Evolutionary conservation across 768 basidiomycete genomes (phyloP), one percentile per base, ranked within the genome.

Genomic region (Psilocybe azurescens): DNA sequence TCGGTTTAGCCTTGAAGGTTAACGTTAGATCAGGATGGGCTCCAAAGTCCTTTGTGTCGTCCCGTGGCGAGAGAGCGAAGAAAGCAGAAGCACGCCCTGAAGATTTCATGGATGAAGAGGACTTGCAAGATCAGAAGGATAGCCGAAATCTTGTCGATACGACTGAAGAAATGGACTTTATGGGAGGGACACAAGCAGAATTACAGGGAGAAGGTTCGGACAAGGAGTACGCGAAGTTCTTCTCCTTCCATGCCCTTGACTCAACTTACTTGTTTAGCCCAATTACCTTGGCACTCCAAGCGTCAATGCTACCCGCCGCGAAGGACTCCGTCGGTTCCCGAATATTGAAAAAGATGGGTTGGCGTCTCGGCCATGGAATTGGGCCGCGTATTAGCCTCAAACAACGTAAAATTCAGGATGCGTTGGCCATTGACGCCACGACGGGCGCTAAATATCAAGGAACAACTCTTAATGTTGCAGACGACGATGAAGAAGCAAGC

Each of bases 41-140:
- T 7, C 97, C 97, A 0, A 85, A 91, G 36, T 93, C 93, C 2
- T 99, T 99, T 74, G 88, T 93, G 13, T 98, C 97, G 0, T 97
- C 96, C 6, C 85, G 95, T 33, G 75, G 72, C 30, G 90, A 93
- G 48, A 86, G 95, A 52, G 86, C 86, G 50, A 89, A 89, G 72
- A 75, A 84, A 67, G 81, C 85, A 67, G 77, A 75, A 2, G 76
- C 82, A n/a, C 82, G 83, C 33, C 90, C 94, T 0, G 94, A 97
- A 75, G 95, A 97, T 72, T 99, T 94, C 72, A 99, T 99, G 97
- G 97, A 99, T 77, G 97, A 98, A 47, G 97, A 99, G 76, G 97
- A 99, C 73, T 79, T 98, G 14, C 88, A 91, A 49, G 94, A 94
- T 63, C 74, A 91, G 62, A 86, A 83, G 36, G 93, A 95, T 44